Evolutionary conservation across 106 monocot species (phyloP).

Genomic region (Dioscorea alata): DNA sequence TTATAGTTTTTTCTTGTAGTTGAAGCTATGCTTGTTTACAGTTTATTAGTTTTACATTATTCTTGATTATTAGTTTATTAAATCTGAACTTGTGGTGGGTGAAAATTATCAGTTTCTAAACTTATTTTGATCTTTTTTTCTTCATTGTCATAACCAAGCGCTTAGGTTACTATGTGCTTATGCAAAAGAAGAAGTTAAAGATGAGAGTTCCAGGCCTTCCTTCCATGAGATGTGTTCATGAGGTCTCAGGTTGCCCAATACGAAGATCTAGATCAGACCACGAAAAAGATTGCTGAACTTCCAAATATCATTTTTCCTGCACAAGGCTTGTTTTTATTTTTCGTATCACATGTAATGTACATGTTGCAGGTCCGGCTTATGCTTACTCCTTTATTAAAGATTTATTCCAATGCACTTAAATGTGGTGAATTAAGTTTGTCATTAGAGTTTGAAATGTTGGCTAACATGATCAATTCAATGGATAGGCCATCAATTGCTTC

Average conservation of each 20-base stretch:
- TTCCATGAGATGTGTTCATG: slow-evolving; percentile 55
- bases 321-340: slow-evolving; percentile 1
- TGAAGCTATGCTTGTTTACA: too few species aligned
- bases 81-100: too few species aligned
- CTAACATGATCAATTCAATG: slow-evolving; percentile 50
- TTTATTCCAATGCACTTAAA: slow-evolving; percentile 44
- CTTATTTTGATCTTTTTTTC: too few species aligned
- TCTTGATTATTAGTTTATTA: too few species aligned
- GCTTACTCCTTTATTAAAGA: slow-evolving; percentile 53
- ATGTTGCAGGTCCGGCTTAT: slow-evolving; percentile 76
- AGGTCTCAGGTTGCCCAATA: slow-evolving; percentile 23
- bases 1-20: too few species aligned
- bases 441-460: slow-evolving; percentile 74
- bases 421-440: slow-evolving; percentile 70
- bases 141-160: slow-evolving; percentile 24
- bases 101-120: too few species aligned
- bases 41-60: too few species aligned
- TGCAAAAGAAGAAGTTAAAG: slow-evolving; percentile 42
- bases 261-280: slow-evolving; percentile 9
- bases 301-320: neutral
- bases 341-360: neutral
- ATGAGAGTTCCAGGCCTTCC: slow-evolving; percentile 34
- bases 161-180: slow-evolving; percentile 60
- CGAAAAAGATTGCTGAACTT: slow-evolving; percentile 13
- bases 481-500: slow-evolving; percentile 63